Evolutionary conservation across 2,329 filamentous ascomycete genomes (phyloP).

Genomic region (Ophiosphaerella narmari): DNA sequence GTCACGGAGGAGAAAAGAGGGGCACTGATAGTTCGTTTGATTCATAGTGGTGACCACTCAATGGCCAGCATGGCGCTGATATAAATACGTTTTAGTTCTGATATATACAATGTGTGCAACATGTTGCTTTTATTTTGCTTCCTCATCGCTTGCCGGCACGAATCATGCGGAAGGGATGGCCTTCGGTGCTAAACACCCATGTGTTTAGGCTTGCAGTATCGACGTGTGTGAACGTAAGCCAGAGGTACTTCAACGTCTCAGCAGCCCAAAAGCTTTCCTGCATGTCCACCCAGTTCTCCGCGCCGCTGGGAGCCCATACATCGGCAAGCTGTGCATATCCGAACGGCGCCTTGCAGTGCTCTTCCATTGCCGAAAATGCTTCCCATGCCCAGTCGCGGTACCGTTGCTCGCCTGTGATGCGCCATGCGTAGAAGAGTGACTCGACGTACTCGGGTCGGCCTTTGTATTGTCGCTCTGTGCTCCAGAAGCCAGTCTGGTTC

Average conservation of each 20-base stretch:
- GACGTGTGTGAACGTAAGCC: constrained; percentile 44
- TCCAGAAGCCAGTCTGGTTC: constrained; percentile 40
- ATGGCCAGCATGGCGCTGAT: no score
- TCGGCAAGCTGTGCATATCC: constrained; percentile 47
- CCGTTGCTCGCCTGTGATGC: constrained; percentile 46
- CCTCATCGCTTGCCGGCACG: no score
- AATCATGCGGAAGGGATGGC: constrained; percentile 47
- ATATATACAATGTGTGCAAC: no score
- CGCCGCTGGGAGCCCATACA: constrained; percentile 34
- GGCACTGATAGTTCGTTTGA: no score
- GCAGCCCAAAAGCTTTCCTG: constrained; percentile 48
- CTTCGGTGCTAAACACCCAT: constrained; percentile 53
- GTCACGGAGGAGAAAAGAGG: no score
- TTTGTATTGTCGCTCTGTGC: constrained; percentile 36
- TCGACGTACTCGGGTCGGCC: constrained; percentile 49
- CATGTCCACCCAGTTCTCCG: constrained; percentile 41
- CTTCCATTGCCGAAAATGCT: constrained; percentile 44
- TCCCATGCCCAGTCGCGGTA: constrained; percentile 52
- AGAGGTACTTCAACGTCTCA: constrained; percentile 50
- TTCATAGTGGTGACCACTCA: no score
- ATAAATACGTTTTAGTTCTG: no score
- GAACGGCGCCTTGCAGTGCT: constrained; percentile 44
- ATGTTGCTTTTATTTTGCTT: no score
- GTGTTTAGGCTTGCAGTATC: constrained; percentile 45
- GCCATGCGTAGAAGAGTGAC: constrained; percentile 48